phyloP scores from a whole-genome alignment of 257 asterid species.

The Ocimum tenuiflorum region DNA sequence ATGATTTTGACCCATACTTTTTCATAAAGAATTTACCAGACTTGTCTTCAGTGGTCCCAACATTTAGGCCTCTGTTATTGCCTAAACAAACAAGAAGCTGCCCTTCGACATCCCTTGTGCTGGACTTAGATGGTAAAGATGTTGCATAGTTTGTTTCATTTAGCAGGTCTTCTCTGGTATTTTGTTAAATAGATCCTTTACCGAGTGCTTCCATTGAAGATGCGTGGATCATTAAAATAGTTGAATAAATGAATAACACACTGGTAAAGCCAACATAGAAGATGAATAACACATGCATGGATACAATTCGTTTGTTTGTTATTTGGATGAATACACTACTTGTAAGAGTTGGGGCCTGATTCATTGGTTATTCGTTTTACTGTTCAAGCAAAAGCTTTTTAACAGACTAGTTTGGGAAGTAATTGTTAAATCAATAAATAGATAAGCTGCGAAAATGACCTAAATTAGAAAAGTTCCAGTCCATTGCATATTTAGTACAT shows the following conservation, averaged over 20 bases:
- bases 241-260: background rate
- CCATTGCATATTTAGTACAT: background rate
- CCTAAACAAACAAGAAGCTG: constrained; percentile 97
- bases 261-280: too few relatives aligned
- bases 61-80: constrained; percentile 65
- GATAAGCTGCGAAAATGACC: constrained; percentile 2
- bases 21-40: constrained; percentile 88
- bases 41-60: constrained; percentile 72
- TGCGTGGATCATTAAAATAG: background rate
- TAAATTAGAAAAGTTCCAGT: background rate
- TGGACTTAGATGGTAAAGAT: constrained; percentile 87
- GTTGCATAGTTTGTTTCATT: constrained; percentile 1
- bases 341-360: background rate
- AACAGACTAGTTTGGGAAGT: background rate
- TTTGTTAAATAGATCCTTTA: background rate
- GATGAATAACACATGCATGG: too few relatives aligned
- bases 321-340: background rate
- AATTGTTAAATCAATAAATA: background rate
- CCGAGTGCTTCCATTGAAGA: background rate
- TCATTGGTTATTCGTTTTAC: background rate
- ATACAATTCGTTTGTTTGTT: too few relatives aligned
- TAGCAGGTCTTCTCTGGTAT: background rate
- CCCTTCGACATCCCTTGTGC: constrained; percentile 81
- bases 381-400: background rate
- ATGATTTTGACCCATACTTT: constrained; percentile 84